Conservation (phyloP, 805 yeast genomes). For the Wickerhamomyces subpelliculosus region DNA sequence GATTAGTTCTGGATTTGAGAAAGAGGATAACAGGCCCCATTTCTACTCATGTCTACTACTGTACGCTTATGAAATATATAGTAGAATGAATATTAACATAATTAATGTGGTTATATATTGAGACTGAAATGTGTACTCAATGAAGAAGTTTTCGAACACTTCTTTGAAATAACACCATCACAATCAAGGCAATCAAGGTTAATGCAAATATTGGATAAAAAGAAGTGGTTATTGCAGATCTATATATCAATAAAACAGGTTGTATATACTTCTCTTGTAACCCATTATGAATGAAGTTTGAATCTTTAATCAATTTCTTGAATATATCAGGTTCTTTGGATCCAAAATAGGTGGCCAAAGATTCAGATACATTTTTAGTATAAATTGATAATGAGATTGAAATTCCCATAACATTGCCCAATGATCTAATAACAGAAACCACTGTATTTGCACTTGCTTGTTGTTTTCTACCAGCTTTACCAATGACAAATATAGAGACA, state of each 20-base stretch:
- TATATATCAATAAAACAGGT: conserved; percentile 11
- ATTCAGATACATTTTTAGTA: too few species aligned
- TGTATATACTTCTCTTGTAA: conserved; percentile 7
- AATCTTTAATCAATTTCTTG: conserved; percentile 10
- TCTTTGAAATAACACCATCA: conserved; percentile 10
- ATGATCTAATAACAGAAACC: conserved; percentile 35
- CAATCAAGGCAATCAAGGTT: conserved; percentile 6
- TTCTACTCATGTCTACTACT: too few species aligned
- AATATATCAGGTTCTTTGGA: too few species aligned
- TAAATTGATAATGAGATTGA: conserved; percentile 31
- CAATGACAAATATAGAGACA: conserved; percentile 31
- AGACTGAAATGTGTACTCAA: neutral
- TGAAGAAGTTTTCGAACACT: conserved; percentile 1
- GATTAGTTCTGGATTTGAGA: too few species aligned
- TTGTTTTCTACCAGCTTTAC: conserved; percentile 31
- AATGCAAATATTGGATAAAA: conserved; percentile 13
- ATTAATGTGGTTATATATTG: too few species aligned
- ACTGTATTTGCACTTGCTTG: conserved; percentile 41
- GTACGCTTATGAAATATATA: too few species aligned
- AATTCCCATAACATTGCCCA: conserved; percentile 38
- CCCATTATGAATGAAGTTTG: conserved; percentile 9
- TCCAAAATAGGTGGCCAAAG: too few species aligned
- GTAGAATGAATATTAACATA: too few species aligned
- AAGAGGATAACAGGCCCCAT: too few species aligned
- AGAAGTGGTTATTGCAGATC: conserved; percentile 6